phyloP scores from a whole-genome alignment of 2,329 filamentous ascomycete species.

The Lachnellula suecica region DNA sequence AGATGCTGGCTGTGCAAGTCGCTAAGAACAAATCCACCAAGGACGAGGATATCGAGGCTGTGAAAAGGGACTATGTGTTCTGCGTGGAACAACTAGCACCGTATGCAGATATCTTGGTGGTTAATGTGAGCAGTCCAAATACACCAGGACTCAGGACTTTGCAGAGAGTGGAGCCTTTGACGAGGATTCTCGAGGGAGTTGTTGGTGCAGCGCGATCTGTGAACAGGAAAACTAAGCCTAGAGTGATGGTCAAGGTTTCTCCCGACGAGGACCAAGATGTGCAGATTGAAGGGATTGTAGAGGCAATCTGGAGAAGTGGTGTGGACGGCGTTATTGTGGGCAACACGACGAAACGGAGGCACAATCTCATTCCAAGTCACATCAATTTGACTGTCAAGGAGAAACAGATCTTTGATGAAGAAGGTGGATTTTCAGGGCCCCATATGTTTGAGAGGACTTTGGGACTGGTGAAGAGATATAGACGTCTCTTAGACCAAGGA shows the following conservation, averaged over 20 bases:
- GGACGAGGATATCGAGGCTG: constrained; percentile 79
- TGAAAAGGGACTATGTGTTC: constrained; percentile 81
- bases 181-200: constrained; percentile 76
- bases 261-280: constrained; percentile 87
- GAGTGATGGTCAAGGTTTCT: constrained; percentile 97
- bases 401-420: constrained; percentile 66
- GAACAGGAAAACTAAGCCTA: constrained; percentile 69
- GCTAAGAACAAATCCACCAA: constrained; percentile 96
- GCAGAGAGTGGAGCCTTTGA: constrained; percentile 81
- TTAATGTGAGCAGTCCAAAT: constrained; percentile 97
- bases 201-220: constrained; percentile 73
- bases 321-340: constrained; percentile 96
- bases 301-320: constrained; percentile 78
- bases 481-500: constrained; percentile 61
- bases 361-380: constrained; percentile 67
- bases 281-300: constrained; percentile 85
- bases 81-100: constrained; percentile 80
- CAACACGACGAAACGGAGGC: constrained; percentile 88
- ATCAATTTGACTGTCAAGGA: constrained; percentile 66
- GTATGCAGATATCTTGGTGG: constrained; percentile 94
- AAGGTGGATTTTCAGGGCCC: constrained; percentile 88
- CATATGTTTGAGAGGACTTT: constrained; percentile 82
- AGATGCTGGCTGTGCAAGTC: constrained; percentile 85
- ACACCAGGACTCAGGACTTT: constrained; percentile 87
- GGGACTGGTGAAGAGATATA: constrained; percentile 76